Evolutionary conservation across 441 rosid species (phyloP).

Genomic region (Hura crepitans): DNA sequence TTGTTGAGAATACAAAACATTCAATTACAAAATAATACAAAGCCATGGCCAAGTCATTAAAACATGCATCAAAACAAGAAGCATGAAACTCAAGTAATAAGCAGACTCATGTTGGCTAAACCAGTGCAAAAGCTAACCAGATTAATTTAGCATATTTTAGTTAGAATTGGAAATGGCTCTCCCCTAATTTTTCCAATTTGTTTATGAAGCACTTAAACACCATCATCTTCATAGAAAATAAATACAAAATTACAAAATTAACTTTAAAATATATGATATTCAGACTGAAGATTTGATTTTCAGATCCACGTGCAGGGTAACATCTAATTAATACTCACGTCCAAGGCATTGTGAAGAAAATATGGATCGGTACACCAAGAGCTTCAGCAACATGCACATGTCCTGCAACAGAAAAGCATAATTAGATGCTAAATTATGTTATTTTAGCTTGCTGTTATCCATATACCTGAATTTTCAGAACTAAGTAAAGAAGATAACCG

Average conservation of each 20-base stretch:
- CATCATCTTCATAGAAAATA: not conserved
- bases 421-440: conserved; percentile 16
- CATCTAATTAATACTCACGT: conserved; percentile 64
- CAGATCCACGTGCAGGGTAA: conserved; percentile 19
- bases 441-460: not conserved
- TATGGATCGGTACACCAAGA: conserved; percentile 93
- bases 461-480: not conserved
- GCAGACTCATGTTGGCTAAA: not conserved
- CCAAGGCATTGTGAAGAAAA: conserved; percentile 99
- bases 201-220: not conserved
- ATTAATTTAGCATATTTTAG: not conserved
- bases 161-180: not conserved
- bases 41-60: not conserved
- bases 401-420: conserved; percentile 46
- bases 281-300: conserved; percentile 7
- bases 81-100: conserved; percentile 2
- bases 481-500: not conserved
- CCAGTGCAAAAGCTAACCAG: not conserved
- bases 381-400: conserved; percentile 98
- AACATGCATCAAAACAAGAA: not conserved
- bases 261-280: not conserved
- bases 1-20: not conserved
- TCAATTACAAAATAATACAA: not conserved
- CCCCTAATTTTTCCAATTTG: not conserved
- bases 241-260: not conserved